Conservation (phyloP, 768 basidiomycete species). For the Mycena sanguinolenta region DNA sequence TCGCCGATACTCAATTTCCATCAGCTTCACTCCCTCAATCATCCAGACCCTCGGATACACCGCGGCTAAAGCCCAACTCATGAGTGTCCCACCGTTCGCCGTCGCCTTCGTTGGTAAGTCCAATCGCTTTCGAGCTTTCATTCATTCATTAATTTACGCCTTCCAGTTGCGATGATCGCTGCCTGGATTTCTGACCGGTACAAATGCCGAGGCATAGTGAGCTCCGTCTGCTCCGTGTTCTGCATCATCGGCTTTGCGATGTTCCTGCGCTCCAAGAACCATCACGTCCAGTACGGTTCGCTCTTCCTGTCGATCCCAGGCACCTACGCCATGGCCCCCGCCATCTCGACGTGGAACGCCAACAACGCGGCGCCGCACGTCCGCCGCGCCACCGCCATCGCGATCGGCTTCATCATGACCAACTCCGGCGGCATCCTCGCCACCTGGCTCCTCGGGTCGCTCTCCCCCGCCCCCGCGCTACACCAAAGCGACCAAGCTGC, state of each 20-base stretch:
- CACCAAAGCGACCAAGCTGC: conserved; percentile 47
- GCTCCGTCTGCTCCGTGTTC: conserved; percentile 48
- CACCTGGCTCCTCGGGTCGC: conserved; percentile 56
- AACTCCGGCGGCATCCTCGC: conserved; percentile 59
- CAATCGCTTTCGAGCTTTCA: neutral
- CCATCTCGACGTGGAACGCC: conserved; percentile 60
- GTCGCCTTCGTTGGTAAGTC: conserved; percentile 47
- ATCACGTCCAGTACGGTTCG: conserved; percentile 56
- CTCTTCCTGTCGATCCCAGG: conserved; percentile 61
- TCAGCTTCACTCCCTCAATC: conserved; percentile 72
- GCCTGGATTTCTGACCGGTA: conserved; percentile 44
- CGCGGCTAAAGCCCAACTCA: conserved; percentile 60
- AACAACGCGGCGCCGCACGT: conserved; percentile 65
- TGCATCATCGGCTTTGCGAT: conserved; percentile 53
- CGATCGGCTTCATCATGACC: conserved; percentile 56
- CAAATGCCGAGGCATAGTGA: conserved; percentile 44
- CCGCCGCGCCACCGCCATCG: conserved; percentile 63
- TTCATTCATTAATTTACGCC: neutral
- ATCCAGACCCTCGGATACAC: conserved; percentile 63
- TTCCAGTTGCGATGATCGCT: conserved; percentile 41
- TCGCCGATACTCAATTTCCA: conserved; percentile 48
- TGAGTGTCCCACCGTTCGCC: conserved; percentile 61
- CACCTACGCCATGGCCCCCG: conserved; percentile 54
- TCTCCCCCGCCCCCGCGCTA: conserved; percentile 55
- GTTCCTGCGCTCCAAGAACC: conserved; percentile 51